Evolutionary conservation across 2,329 filamentous ascomycete species (phyloP).

Genomic region (Neopestalotiopsis rosae): DNA sequence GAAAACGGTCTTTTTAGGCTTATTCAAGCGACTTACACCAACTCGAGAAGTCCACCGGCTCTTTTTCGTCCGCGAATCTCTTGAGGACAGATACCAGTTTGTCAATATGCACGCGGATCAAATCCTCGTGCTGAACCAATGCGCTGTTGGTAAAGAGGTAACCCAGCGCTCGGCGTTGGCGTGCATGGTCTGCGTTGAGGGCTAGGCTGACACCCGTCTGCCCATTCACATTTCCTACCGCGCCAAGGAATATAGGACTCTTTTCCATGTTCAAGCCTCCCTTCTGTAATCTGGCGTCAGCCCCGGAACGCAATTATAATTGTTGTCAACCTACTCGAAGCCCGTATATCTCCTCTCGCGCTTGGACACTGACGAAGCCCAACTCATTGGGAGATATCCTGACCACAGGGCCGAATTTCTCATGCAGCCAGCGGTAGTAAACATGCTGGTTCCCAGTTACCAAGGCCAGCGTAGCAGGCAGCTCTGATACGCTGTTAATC

Average conservation of each 20-base stretch:
- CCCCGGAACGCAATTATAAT: neutral
- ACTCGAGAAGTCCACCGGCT: slow-evolving; percentile 28
- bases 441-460: slow-evolving; percentile 30
- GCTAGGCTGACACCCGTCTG: slow-evolving; percentile 26
- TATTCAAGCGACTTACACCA: slow-evolving; percentile 26
- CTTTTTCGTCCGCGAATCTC: slow-evolving; percentile 15
- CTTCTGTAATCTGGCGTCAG: slow-evolving; percentile 18
- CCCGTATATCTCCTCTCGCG: slow-evolving; percentile 36
- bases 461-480: slow-evolving; percentile 29
- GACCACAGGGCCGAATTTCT: slow-evolving; percentile 35
- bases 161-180: slow-evolving; percentile 32
- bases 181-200: slow-evolving; percentile 27
- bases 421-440: slow-evolving; percentile 31
- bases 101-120: slow-evolving; percentile 29
- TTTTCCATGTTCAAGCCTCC: slow-evolving; percentile 33
- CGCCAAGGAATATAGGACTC: slow-evolving; percentile 31
- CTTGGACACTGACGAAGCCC: slow-evolving; percentile 32
- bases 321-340: slow-evolving; percentile 25
- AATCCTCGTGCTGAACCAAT: slow-evolving; percentile 27
- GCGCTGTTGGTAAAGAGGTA: slow-evolving; percentile 33
- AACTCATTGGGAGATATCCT: slow-evolving; percentile 33
- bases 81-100: slow-evolving; percentile 28
- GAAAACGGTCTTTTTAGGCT: too few relatives aligned
- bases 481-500: slow-evolving; percentile 28
- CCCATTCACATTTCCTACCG: slow-evolving; percentile 24